Evolutionary conservation across 2,329 filamentous ascomycete species (phyloP).

Genomic region (Colletotrichum simmondsii): DNA sequence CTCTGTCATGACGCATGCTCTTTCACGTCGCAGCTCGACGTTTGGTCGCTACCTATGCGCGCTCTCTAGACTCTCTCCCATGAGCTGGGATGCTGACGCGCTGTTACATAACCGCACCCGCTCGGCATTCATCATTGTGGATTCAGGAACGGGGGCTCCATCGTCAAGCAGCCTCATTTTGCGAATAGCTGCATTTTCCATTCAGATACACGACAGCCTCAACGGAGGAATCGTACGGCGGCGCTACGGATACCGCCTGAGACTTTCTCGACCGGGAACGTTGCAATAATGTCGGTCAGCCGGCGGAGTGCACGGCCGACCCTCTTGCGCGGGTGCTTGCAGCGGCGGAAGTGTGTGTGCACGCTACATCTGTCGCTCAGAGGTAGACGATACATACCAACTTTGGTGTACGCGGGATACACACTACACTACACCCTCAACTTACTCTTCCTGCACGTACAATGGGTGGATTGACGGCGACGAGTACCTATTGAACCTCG

Average conservation of each 20-base stretch:
- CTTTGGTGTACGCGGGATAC: not conserved
- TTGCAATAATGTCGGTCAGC: constrained; percentile 28
- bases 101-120: constrained; percentile 22
- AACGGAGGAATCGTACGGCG: constrained; percentile 8
- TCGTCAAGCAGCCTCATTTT: constrained; percentile 23
- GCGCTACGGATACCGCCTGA: not conserved
- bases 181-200: constrained; percentile 23
- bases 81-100: not conserved
- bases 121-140: constrained; percentile 34
- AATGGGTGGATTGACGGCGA: constrained; percentile 5
- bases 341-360: constrained; percentile 11
- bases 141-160: not conserved
- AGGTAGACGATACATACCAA: constrained; percentile 27
- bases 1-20: constrained; percentile 9
- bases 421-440: not conserved
- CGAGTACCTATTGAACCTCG: constrained; percentile 8
- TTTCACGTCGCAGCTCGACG: not conserved
- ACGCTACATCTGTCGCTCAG: not conserved
- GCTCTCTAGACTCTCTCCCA: not conserved
- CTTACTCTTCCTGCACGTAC: not conserved
- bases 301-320: constrained; percentile 28
- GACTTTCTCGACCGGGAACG: not conserved
- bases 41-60: not conserved
- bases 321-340: constrained; percentile 28
- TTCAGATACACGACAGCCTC: constrained; percentile 13